Conservation (phyloP, 257 asterid species). For the Phtheirospermum japonicum region DNA sequence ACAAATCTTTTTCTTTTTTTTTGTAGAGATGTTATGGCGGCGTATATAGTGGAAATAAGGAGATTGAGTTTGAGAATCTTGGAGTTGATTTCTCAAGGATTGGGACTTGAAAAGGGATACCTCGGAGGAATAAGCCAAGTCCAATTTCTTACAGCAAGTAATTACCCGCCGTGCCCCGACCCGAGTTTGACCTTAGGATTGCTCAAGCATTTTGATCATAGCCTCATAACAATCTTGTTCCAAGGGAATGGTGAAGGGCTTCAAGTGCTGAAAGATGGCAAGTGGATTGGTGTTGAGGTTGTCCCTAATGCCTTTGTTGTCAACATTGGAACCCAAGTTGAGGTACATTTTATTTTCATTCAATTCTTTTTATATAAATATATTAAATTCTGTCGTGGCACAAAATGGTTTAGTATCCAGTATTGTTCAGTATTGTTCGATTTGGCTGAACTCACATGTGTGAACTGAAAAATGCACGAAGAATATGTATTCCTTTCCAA, state of each 20-base stretch:
- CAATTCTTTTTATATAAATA: no score
- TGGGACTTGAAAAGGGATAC: slow-evolving; percentile 47
- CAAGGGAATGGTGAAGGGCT: slow-evolving; percentile 53
- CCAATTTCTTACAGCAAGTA: slow-evolving; percentile 45
- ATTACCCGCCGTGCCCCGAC: slow-evolving; percentile 64
- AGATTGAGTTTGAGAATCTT: slow-evolving; percentile 36
- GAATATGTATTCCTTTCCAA: no score
- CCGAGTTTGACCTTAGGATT: slow-evolving; percentile 53
- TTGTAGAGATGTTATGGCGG: slow-evolving; percentile 36
- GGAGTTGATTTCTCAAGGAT: slow-evolving; percentile 47
- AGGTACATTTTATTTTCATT: slow-evolving; percentile 38
- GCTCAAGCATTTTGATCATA: slow-evolving; percentile 53
- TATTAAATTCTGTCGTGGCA: no score
- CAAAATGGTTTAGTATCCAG: no score
- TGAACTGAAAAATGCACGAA: no score
- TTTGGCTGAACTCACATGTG: no score
- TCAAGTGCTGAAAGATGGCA: slow-evolving; percentile 45
- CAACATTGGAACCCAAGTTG: slow-evolving; percentile 52
- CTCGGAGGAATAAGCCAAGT: slow-evolving; percentile 38
- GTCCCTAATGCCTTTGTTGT: slow-evolving; percentile 55
- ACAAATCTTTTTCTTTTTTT: background rate
- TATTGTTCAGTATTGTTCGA: no score
- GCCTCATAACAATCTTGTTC: slow-evolving; percentile 45
- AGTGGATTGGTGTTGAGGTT: slow-evolving; percentile 53
- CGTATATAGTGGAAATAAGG: slow-evolving; percentile 39